phyloP scores from a whole-genome alignment of 768 basidiomycete genomes.

The Strobilomyces echinocephalus region DNA sequence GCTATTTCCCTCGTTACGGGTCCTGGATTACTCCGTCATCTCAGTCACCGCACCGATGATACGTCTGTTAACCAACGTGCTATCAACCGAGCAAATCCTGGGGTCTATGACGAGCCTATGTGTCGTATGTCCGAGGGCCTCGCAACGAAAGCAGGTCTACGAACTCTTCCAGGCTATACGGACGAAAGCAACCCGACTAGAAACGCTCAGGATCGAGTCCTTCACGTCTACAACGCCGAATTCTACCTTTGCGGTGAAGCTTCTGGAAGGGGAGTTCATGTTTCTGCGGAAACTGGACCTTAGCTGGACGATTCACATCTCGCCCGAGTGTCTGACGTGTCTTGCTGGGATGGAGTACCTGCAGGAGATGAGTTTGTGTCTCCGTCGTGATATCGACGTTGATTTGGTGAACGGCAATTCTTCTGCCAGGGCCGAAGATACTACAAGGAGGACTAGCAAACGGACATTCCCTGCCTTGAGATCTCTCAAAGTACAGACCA shows the following conservation, averaged over 20 bases:
- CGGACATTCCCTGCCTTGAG: slow-evolving; percentile 22
- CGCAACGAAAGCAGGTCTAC: slow-evolving; percentile 14
- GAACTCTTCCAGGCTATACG: slow-evolving; percentile 23
- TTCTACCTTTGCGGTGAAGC: slow-evolving; percentile 12
- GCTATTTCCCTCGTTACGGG: slow-evolving; percentile 23
- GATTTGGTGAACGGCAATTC: slow-evolving; percentile 12
- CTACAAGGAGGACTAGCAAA: not conserved
- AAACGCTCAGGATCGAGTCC: slow-evolving; percentile 21
- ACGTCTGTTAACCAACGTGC: slow-evolving; percentile 14
- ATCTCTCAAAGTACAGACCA: slow-evolving; percentile 21
- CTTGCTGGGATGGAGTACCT: slow-evolving; percentile 21
- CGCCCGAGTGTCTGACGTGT: slow-evolving; percentile 19
- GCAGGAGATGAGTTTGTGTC: slow-evolving; percentile 19
- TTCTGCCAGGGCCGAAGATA: not conserved
- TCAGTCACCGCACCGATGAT: slow-evolving; percentile 20
- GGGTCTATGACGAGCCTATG: slow-evolving; percentile 18
- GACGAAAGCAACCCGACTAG: slow-evolving; percentile 16
- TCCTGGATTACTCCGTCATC: slow-evolving; percentile 27
- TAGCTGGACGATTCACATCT: slow-evolving; percentile 21
- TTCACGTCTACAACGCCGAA: slow-evolving; percentile 13
- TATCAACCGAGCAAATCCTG: slow-evolving; percentile 16
- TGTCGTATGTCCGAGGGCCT: slow-evolving; percentile 24
- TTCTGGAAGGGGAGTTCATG: slow-evolving; percentile 15
- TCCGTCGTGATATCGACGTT: slow-evolving; percentile 17
- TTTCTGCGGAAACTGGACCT: slow-evolving; percentile 23